phyloP scores from a whole-genome alignment of 306 rosid species.

The Castanea sativa region DNA sequence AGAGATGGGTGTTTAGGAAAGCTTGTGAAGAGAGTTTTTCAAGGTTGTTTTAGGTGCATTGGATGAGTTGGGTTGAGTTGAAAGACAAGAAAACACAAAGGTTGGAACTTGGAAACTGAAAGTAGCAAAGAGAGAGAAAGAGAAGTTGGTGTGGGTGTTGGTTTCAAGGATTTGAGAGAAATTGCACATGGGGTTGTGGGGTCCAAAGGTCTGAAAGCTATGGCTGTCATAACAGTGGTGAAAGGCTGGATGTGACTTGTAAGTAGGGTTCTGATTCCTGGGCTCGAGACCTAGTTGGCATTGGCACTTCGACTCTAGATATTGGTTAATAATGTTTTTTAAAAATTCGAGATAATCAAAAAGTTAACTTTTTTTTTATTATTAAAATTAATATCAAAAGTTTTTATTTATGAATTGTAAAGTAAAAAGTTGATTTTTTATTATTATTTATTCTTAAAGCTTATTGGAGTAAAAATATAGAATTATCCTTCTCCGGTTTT shows the following conservation, averaged over 20 bases:
- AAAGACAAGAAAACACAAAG: background rate
- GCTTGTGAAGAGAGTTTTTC: background rate
- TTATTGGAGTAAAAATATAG: too few species aligned
- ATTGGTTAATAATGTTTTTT: too few species aligned
- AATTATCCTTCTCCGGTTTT: too few species aligned
- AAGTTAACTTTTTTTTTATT: too few species aligned
- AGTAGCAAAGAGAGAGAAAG: background rate
- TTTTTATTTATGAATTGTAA: too few species aligned
- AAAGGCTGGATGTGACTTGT: constrained; percentile 7
- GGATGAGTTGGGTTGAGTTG: too few species aligned
- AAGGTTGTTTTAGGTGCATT: background rate
- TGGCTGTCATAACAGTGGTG: constrained; percentile 27
- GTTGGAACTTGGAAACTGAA: background rate
- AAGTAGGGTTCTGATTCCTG: background rate
- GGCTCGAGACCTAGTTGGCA: background rate
- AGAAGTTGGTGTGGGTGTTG: background rate
- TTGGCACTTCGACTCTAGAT: too few species aligned
- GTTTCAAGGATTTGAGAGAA: constrained; percentile 1
- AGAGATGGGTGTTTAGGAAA: background rate
- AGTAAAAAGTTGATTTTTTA: too few species aligned
- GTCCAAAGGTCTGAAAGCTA: constrained; percentile 24
- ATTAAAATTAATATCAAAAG: too few species aligned
- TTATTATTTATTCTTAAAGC: too few species aligned
- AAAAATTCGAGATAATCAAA: too few species aligned
- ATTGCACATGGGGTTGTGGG: constrained; percentile 49